Percentiles rank a stretch among this genome's conserved stretches.
Conservation (phyloP, 352 stramenopile species). For the Globisporangium mamillatum region DNA sequence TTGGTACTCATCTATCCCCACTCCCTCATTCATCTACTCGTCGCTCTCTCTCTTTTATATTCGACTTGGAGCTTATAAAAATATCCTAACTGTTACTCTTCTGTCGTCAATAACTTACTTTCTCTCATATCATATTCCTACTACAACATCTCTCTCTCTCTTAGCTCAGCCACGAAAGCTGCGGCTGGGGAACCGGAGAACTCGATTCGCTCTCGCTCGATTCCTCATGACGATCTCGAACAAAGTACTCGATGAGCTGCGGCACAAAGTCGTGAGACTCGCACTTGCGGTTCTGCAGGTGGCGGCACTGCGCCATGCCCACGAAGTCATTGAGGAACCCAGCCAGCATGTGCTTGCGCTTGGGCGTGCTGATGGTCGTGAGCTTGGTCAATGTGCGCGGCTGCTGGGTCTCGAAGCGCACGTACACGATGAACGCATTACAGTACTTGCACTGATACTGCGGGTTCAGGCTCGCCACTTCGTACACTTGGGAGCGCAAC, state of each 20-base stretch:
- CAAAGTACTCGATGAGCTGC: constrained; percentile 41
- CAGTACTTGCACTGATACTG: constrained; percentile 9
- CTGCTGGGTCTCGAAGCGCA: constrained; percentile 40
- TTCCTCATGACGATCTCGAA: constrained; percentile 9
- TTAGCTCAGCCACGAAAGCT: not conserved
- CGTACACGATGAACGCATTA: constrained; percentile 8
- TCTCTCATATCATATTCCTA: not conserved
- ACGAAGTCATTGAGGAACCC: constrained; percentile 50
- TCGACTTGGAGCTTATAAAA: not conserved
- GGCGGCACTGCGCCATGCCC: constrained; percentile 42
- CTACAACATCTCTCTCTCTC: not conserved
- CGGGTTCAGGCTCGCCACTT: not conserved
- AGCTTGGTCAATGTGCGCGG: constrained; percentile 42
- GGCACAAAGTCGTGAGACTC: constrained; percentile 45
- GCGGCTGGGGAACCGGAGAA: not conserved
- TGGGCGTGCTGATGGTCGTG: constrained; percentile 22
- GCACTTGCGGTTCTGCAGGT: constrained; percentile 38
- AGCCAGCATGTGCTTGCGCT: constrained; percentile 47
- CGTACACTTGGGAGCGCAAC: constrained; percentile 1
- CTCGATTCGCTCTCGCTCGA: not conserved
- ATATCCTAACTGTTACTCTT: not conserved
- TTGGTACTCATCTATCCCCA: constrained; percentile 21
- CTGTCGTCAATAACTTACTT: not conserved
- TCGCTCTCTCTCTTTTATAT: not conserved
- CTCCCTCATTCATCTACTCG: not conserved